Evolutionary conservation across 192 early-diverging fungal species (phyloP).

Genomic region (Coemansia sp.): DNA sequence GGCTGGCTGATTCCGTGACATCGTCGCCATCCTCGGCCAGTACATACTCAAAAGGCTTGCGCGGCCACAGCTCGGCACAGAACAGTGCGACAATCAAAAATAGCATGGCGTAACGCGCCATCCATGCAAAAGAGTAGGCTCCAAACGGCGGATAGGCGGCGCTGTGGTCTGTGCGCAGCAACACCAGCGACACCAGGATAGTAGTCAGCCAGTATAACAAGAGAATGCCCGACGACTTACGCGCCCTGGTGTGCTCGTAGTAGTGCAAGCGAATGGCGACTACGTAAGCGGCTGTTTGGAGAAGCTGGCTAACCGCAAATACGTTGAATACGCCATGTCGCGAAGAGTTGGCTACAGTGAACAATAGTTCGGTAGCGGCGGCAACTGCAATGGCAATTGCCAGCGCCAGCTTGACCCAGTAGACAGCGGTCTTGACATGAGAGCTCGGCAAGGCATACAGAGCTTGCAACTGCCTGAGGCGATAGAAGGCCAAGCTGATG

Average conservation of each 20-base stretch:
- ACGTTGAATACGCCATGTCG: neutral
- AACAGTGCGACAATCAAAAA: neutral
- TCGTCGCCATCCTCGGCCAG: neutral
- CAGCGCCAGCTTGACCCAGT: slow-evolving; percentile 18
- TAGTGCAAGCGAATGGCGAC: slow-evolving; percentile 11
- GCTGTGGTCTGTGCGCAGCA: slow-evolving; percentile 15
- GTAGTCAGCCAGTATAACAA: slow-evolving; percentile 26
- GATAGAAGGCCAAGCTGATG: neutral
- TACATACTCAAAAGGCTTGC: slow-evolving; percentile 8
- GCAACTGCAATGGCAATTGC: neutral
- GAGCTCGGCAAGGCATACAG: neutral
- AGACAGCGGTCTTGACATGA: slow-evolving; percentile 2
- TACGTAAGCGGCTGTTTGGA: slow-evolving; percentile 4
- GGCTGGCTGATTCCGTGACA: neutral
- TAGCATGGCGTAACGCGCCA: neutral
- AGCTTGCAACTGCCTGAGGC: neutral
- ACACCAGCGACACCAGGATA: slow-evolving; percentile 2
- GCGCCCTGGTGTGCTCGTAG: slow-evolving; percentile 19
- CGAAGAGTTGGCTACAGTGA: neutral
- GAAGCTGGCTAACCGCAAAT: slow-evolving; percentile 9
- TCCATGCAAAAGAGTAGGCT: neutral
- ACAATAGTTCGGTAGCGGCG: slow-evolving; percentile 5
- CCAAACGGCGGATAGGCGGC: neutral
- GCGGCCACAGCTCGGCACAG: slow-evolving; percentile 22
- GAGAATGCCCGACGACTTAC: slow-evolving; percentile 13